Percentiles rank a stretch among this genome's conserved stretches.
Evolutionary conservation across 768 basidiomycete species (phyloP).

Genomic region (Symmetrospora coprosmae): DNA sequence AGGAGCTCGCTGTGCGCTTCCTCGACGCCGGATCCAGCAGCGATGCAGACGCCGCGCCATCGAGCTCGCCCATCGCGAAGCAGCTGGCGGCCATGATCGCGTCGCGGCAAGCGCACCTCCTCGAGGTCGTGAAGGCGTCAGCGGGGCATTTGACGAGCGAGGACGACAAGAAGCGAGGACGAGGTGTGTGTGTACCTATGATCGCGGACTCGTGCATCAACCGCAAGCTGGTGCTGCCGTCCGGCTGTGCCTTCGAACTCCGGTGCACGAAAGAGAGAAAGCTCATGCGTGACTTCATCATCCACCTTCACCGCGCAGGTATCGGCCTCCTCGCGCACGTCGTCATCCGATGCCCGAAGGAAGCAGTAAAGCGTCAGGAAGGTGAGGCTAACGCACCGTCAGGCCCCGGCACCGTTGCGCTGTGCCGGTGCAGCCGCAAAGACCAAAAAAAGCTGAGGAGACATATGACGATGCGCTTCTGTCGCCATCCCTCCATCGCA

Average conservation of each 20-base stretch:
- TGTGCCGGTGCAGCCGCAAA: no score
- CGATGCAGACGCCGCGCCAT: not conserved
- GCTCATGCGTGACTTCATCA: no score
- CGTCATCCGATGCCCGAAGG: constrained; percentile 48
- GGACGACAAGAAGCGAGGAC: constrained; percentile 59
- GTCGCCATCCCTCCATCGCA: no score
- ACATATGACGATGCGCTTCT: no score
- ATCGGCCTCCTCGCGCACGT: constrained; percentile 67
- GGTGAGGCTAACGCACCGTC: constrained; percentile 55
- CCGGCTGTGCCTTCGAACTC: no score
- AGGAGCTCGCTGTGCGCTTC: no score
- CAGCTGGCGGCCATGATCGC: no score
- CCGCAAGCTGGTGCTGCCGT: constrained; percentile 53
- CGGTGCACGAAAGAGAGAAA: not conserved
- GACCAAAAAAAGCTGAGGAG: no score
- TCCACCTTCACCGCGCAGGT: constrained; percentile 44
- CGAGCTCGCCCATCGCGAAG: constrained; percentile 7
- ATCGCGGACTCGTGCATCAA: not conserved
- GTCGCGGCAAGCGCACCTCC: constrained; percentile 5
- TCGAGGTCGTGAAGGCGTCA: constrained; percentile 62
- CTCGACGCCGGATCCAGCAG: not conserved
- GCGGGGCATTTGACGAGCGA: constrained; percentile 79
- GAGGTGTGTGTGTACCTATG: constrained; percentile 45
- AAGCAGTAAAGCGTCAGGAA: constrained; percentile 61
- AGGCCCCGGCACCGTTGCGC: no score